These are phyloP conservation scores for Nannochloropsis salina DNA, from an alignment of 108 stramenopile genomes.

Conservation along the genomic window DNA sequence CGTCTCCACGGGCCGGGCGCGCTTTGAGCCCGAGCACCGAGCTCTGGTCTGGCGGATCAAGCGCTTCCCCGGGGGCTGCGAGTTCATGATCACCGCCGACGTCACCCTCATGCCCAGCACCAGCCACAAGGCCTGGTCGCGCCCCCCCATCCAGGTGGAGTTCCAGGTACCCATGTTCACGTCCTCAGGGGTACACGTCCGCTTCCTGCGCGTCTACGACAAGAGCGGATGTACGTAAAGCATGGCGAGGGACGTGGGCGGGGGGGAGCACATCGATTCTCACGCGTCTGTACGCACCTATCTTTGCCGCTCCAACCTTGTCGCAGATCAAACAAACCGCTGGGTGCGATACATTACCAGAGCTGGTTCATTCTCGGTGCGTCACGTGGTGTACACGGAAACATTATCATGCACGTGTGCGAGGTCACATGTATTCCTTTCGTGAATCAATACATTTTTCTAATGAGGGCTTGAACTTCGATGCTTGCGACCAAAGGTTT, in stretches of 20 bases:
- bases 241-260: background rate
- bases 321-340: slow-evolving; percentile 71
- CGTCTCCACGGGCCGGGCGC: slow-evolving; percentile 76
- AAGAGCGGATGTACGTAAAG: slow-evolving; percentile 68
- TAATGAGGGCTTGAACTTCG: too few relatives aligned
- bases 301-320: background rate
- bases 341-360: slow-evolving; percentile 98
- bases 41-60: slow-evolving; percentile 96
- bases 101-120: slow-evolving; percentile 88
- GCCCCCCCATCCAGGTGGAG: slow-evolving; percentile 91
- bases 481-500: too few relatives aligned
- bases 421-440: too few relatives aligned
- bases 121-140: slow-evolving; percentile 85
- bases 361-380: slow-evolving; percentile 89
- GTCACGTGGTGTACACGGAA: slow-evolving; percentile 22
- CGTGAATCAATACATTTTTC: too few relatives aligned
- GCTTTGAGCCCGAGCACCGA: slow-evolving; percentile 94
- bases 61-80: slow-evolving; percentile 85
- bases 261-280: background rate
- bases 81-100: slow-evolving; percentile 84
- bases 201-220: slow-evolving; percentile 94
- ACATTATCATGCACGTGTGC: too few relatives aligned
- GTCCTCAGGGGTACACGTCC: slow-evolving; percentile 91
- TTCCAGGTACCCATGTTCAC: slow-evolving; percentile 99
- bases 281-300: background rate